Evolutionary conservation across 208 protist genomes (phyloP).

Genomic region (Endotrypanum monterogeii): DNA sequence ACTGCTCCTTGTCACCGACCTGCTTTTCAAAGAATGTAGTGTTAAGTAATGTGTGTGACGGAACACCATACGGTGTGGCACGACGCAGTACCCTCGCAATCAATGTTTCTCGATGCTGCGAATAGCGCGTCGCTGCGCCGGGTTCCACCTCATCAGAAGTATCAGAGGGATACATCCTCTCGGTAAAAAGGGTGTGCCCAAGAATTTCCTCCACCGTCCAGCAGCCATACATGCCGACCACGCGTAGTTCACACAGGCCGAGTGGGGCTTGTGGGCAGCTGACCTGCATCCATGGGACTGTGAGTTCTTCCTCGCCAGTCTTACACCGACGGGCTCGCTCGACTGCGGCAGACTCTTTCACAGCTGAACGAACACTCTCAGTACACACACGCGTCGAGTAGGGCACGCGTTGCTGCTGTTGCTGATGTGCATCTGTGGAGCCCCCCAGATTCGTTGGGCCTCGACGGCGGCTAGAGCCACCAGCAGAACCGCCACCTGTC

Average conservation of each 20-base stretch:
- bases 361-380: conserved; percentile 12
- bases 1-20: conserved; percentile 64
- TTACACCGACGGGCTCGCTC: conserved; percentile 6
- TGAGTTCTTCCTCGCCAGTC: conserved; percentile 2
- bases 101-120: neutral
- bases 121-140: too few relatives aligned
- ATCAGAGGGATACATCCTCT: neutral
- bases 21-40: conserved; percentile 52
- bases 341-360: conserved; percentile 1
- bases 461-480: conserved; percentile 1
- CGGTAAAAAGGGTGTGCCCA: conserved; percentile 24
- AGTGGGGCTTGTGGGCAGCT: conserved; percentile 20
- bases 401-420: conserved; percentile 1
- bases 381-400: conserved; percentile 14
- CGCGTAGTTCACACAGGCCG: conserved; percentile 30
- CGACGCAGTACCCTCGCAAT: conserved; percentile 14
- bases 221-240: conserved; percentile 57
- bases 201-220: conserved; percentile 53
- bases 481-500: neutral
- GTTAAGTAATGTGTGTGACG: conserved; percentile 27
- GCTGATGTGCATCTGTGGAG: neutral
- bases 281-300: conserved; percentile 29
- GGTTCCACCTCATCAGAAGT: neutral
- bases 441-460: neutral
- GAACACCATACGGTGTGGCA: conserved; percentile 33